Evolutionary conservation across 768 basidiomycete genomes (phyloP), one percentile per base, ranked within the genome.

Genomic region (Russula virescens): DNA sequence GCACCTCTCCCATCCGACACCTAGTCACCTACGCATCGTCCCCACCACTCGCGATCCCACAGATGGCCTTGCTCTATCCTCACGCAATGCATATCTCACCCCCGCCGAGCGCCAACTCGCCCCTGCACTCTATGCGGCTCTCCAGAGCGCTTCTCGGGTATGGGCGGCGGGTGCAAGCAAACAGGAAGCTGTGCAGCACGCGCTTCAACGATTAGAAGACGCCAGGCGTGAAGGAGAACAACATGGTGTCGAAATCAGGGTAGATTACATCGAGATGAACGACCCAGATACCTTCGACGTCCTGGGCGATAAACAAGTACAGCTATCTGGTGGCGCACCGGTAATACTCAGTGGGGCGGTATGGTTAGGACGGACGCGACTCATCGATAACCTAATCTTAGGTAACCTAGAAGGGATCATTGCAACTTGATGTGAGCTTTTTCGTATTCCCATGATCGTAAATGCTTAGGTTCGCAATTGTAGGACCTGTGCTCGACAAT

Each of bases 191-290:
- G 69, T 87, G 7, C 64, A 70, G 13, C 72, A 67, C 9, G 87
- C 85, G 1, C 63, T 71, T 26, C 71, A 72, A 26, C 67, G 81
- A 14, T 75, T 87, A 3, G 71, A 76, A 45, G 68, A 64, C 1
- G 68, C 71, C 9, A 73, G 72, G 23, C 52, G 16, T 43, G 66
- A 51, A 34, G 75, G 73, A 10, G 59, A 19, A 56, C 68, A 63
- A 34, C 58, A 71, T 13, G 72, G 72, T 9, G 82, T 90, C 4
- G 76, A 81, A 5, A 73, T 96, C 65, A 77, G 75, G 68, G 70
- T 89, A 66, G 94, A 98, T 71, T 98, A 98, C 70, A 75, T 99
- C 66, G 86, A 93, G 74, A 81, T 98, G 75, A 98, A 96, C 71
- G 84, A 94, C 69, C 79, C 87, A 47, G 77, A 83, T 26, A 87